Evolutionary conservation across 2,329 filamentous ascomycete species (phyloP).

Genomic region (Aureobasidium sp.): DNA sequence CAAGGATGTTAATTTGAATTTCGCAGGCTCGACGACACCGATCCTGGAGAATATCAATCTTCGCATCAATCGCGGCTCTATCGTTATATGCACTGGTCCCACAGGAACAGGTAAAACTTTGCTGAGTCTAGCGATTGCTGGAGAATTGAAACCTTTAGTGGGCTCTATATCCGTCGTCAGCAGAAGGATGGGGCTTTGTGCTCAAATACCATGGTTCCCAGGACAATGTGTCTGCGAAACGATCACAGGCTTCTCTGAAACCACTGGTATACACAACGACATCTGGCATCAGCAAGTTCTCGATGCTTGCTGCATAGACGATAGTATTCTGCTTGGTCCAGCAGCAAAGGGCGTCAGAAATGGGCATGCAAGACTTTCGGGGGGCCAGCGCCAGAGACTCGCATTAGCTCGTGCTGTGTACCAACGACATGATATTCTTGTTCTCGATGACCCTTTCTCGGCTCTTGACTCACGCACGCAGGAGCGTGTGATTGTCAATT

Average conservation of each 20-base stretch:
- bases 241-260: slow-evolving; percentile 57
- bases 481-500: slow-evolving; percentile 39
- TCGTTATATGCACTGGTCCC: slow-evolving; percentile 43
- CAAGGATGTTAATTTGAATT: background rate
- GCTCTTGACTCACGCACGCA: slow-evolving; percentile 45
- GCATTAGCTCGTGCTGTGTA: slow-evolving; percentile 49
- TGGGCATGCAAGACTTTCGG: slow-evolving; percentile 44
- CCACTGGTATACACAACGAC: slow-evolving; percentile 21
- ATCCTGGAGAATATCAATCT: slow-evolving; percentile 29
- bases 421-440: slow-evolving; percentile 40
- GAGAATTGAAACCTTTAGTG: background rate
- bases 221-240: slow-evolving; percentile 73
- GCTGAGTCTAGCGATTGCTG: slow-evolving; percentile 34
- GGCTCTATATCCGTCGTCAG: background rate
- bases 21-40: background rate
- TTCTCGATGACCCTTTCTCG: slow-evolving; percentile 48
- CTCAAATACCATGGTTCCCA: slow-evolving; percentile 58
- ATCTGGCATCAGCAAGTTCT: slow-evolving; percentile 29
- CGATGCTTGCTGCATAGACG: background rate
- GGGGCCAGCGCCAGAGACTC: slow-evolving; percentile 46
- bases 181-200: slow-evolving; percentile 4
- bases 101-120: slow-evolving; percentile 49
- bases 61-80: slow-evolving; percentile 34
- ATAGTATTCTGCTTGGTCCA: slow-evolving; percentile 27
- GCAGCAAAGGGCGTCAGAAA: slow-evolving; percentile 42